phyloP scores from a whole-genome alignment of 2,329 filamentous ascomycete species.

The Arthroderma sp. region DNA sequence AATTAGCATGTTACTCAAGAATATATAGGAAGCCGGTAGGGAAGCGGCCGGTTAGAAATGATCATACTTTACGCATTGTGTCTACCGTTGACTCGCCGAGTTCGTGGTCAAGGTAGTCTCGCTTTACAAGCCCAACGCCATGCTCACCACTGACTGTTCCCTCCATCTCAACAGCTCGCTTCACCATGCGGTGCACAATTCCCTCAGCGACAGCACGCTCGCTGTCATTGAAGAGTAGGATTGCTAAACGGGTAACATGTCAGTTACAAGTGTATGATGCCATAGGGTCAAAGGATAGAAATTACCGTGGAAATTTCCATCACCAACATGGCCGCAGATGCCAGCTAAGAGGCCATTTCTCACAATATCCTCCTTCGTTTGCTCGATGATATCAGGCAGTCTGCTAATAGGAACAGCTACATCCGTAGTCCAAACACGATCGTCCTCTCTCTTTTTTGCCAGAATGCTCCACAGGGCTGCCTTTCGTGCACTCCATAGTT shows the following conservation, averaged over 20 bases:
- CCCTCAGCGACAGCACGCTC: conserved; percentile 45
- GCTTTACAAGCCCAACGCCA: conserved; percentile 57
- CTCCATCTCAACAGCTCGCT: conserved; percentile 56
- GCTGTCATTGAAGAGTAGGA: conserved; percentile 48
- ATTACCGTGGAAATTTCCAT: conserved; percentile 60
- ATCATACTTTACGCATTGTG: conserved; percentile 50
- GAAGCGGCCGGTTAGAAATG: too few relatives aligned
- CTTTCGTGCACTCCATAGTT: conserved; percentile 66
- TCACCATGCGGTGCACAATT: conserved; percentile 58
- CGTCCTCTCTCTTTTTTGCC: conserved; percentile 48
- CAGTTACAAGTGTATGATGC: neutral
- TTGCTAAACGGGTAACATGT: conserved; percentile 33
- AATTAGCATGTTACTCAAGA: conserved; percentile 13
- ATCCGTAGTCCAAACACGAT: conserved; percentile 67
- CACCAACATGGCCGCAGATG: conserved; percentile 63
- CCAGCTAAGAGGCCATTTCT: conserved; percentile 51
- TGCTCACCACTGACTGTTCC: conserved; percentile 63
- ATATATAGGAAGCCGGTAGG: too few relatives aligned
- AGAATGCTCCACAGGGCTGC: conserved; percentile 63
- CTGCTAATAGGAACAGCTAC: conserved; percentile 65
- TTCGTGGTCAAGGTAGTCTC: conserved; percentile 53
- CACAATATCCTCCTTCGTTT: conserved; percentile 54
- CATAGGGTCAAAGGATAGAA: conserved; percentile 12
- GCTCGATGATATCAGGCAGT: conserved; percentile 60
- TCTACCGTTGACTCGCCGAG: conserved; percentile 49